Base-by-base conservation (phyloP, 2,329 filamentous ascomycete genomes). In the Allantophomopsis lycopodina region DNA sequence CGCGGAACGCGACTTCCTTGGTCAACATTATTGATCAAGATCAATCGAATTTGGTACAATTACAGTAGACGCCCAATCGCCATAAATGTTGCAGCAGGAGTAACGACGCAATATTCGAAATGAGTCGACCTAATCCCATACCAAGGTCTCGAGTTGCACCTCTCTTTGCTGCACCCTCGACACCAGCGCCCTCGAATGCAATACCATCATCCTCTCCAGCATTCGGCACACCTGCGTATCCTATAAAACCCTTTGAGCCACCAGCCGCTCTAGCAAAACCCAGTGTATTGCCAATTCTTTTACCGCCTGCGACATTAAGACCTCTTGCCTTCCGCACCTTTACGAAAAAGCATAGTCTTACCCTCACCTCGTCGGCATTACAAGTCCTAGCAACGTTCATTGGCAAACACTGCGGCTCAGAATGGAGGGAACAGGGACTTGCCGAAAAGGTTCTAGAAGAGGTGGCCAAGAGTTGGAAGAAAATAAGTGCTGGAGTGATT, bases 341-440 rank as follows among this genome's bases (percentile, higher is more conserved):
- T 49, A 98, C 91, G 2, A 95, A 95, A 60, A 98, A 96, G 55
- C 86, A 98, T 62, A 93, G 89, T 50, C 68, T 98, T 41, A 96
- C 88, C 0, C 74, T 98, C 39, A 88, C 84, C 7, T 91, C 89
- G 0, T 77, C 87, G 0, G 86, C 91, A 0, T 66, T 98, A 5
- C 79, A 89, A 57, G 76, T 83, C 36, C 69, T 98, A 23, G 88
- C 91, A 15, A 71, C 75, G 1, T 98, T 98, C 58, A 82, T 98
- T 39, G 93, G 91, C 10, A 80, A 84, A 50, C 83, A 94, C 59
- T 98, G 91, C 58, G 91, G 91, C 28, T 88, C 88, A 42, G 86
- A 79, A 78, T 98, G 91, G 91, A 76, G 89, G 51, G 88, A 96
- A 63, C 87, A 94, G 57, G 89, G 93, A 0, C 66, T 95, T 23